Conservation (phyloP, 331 rosid species). For the Rosa hybrid region DNA sequence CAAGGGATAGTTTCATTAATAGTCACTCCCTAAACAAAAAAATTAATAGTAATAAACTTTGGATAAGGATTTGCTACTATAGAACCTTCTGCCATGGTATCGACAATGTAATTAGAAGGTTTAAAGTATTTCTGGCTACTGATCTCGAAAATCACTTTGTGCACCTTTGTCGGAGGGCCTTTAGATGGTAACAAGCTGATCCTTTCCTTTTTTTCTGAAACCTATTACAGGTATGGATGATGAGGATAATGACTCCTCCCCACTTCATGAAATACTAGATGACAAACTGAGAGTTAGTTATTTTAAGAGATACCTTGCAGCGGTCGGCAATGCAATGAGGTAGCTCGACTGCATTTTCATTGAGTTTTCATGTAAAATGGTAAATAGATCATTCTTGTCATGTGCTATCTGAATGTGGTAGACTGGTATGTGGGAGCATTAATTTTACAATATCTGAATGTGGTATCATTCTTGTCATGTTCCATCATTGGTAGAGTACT, state of each 20-base stretch:
- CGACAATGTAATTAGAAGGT: background rate
- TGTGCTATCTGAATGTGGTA: background rate
- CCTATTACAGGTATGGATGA: conserved; percentile 85
- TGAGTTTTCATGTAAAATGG: background rate
- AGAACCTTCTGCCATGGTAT: background rate
- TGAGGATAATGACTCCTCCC: conserved; percentile 55
- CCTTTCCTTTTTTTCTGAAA: conserved; percentile 16
- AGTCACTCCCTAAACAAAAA: background rate
- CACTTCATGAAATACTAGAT: conserved; percentile 76
- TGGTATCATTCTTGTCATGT: too few species aligned
- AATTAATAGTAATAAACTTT: background rate
- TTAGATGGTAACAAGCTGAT: background rate
- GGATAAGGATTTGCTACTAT: background rate
- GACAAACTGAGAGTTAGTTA: conserved; percentile 78
- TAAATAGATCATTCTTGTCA: background rate
- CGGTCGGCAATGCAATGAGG: conserved; percentile 81
- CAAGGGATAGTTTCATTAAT: background rate
- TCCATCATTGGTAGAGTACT: background rate
- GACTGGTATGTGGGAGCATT: background rate
- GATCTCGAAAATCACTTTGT: background rate
- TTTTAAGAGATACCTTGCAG: conserved; percentile 65
- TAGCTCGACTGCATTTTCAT: conserved; percentile 31
- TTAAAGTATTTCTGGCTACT: background rate
- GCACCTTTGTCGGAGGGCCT: background rate
- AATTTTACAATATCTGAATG: background rate